Percentiles rank a stretch among this genome's conserved stretches.
These are phyloP conservation scores for Thymus mandschuricus DNA, from an alignment of 257 asterid genomes.

Conservation along the genomic window DNA sequence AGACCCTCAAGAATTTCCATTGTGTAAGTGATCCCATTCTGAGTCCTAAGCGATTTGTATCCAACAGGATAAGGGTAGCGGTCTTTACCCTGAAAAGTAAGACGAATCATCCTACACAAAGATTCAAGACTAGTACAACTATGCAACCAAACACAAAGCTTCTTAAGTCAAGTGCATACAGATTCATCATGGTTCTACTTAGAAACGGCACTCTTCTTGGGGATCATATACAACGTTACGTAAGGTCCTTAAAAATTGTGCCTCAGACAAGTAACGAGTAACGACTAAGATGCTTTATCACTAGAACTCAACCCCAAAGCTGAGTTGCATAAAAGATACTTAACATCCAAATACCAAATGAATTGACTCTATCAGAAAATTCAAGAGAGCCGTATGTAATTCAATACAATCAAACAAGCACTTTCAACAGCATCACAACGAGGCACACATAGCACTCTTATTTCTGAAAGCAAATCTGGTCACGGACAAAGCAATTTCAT, in stretches of 20 bases:
- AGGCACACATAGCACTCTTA: background rate
- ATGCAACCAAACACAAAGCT: slow-evolving; percentile 24
- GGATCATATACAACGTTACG: slow-evolving; percentile 20
- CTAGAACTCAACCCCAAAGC: slow-evolving; percentile 1
- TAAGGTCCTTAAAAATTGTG: slow-evolving; percentile 3
- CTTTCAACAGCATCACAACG: background rate
- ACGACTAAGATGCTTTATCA: slow-evolving; percentile 1
- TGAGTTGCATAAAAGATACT: background rate
- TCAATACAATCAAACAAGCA: background rate
- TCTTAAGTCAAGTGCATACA: background rate
- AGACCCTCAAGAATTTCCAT: slow-evolving; percentile 90
- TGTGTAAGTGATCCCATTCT: slow-evolving; percentile 66
- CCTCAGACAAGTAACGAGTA: background rate
- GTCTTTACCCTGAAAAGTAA: slow-evolving; percentile 76
- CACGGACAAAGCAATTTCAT: slow-evolving; percentile 8
- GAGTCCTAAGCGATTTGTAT: slow-evolving; percentile 73
- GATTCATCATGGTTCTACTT: slow-evolving; percentile 10
- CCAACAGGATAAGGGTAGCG: slow-evolving; percentile 97
- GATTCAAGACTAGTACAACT: background rate
- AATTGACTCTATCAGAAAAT: slow-evolving; percentile 12
- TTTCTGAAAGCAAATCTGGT: slow-evolving; percentile 11
- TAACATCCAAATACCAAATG: background rate
- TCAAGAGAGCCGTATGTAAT: background rate
- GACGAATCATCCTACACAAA: slow-evolving; percentile 28
- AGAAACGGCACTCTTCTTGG: slow-evolving; percentile 17